Percentiles rank a stretch among this genome's conserved stretches.
These are phyloP conservation scores for Rhodamnia rubescens DNA, from an alignment of 345 rosid genomes.

Conservation along the genomic window DNA sequence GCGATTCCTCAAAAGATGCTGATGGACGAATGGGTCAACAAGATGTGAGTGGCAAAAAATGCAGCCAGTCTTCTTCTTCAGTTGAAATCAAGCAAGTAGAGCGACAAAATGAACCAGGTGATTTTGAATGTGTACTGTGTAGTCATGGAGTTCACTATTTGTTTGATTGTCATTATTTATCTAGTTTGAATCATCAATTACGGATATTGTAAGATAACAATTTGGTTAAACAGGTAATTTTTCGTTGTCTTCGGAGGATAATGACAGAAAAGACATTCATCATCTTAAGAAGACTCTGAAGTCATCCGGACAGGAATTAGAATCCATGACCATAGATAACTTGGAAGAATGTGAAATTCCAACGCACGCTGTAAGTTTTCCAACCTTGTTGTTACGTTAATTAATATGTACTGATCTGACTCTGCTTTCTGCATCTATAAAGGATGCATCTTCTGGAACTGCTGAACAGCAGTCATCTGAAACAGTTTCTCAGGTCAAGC, in stretches of 20 bases:
- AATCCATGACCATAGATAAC: background rate
- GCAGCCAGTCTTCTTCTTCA: slow-evolving; percentile 1
- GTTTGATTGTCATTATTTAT: background rate
- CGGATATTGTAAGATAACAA: background rate
- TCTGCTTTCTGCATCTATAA: background rate
- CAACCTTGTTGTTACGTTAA: background rate
- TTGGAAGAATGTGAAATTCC: background rate
- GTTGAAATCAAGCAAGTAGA: slow-evolving; percentile 10
- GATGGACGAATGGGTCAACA: slow-evolving; percentile 3
- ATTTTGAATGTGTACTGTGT: slow-evolving; percentile 2
- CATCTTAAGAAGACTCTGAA: background rate
- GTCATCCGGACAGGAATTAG: background rate
- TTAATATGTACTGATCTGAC: background rate
- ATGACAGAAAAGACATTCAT: background rate
- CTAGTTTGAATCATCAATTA: background rate
- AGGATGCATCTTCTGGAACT: background rate
- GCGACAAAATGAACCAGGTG: slow-evolving; percentile 2
- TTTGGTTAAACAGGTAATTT: background rate
- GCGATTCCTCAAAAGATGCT: slow-evolving; percentile 11
- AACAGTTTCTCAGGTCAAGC: background rate
- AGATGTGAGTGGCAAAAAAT: background rate
- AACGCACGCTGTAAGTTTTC: background rate
- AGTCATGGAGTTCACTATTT: background rate
- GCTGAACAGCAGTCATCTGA: background rate
- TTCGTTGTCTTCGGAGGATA: background rate